phyloP scores from a whole-genome alignment of 805 yeast genomes.

The Hanseniaspora guilliermondii region DNA sequence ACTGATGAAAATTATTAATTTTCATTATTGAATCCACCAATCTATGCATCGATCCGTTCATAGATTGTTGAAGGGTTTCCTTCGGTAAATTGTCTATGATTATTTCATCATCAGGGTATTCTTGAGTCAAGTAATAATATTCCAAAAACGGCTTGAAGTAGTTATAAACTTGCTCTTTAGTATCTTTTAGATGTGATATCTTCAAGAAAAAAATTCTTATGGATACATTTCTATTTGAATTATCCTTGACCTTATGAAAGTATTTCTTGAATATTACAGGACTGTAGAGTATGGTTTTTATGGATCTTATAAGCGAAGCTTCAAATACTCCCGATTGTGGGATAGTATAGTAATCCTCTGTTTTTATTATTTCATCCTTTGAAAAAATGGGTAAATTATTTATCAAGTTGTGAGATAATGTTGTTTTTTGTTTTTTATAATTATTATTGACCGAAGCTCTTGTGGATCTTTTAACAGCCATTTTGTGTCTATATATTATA shows the following conservation, averaged over 20 bases:
- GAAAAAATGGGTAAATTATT: not conserved
- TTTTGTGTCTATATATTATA: not conserved
- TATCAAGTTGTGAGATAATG: not conserved
- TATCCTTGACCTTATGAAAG: slow-evolving; percentile 10
- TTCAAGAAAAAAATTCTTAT: slow-evolving; percentile 9
- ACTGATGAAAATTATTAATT: slow-evolving; percentile 47
- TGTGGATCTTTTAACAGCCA: not conserved
- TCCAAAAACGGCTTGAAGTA: not conserved
- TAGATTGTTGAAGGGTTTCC: slow-evolving; percentile 5
- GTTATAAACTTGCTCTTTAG: not conserved
- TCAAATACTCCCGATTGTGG: slow-evolving; percentile 12
- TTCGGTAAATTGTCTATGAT: slow-evolving; percentile 3
- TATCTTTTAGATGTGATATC: not conserved
- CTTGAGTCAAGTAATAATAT: not conserved
- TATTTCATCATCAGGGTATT: not conserved
- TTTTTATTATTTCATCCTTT: not conserved
- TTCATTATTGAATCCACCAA: slow-evolving; percentile 2
- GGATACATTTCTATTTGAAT: slow-evolving; percentile 2
- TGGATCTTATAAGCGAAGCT: slow-evolving; percentile 6
- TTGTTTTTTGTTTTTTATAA: not conserved
- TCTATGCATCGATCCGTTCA: slow-evolving; percentile 14
- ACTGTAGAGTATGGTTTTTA: not conserved
- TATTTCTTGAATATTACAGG: slow-evolving; percentile 12
- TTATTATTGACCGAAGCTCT: not conserved
- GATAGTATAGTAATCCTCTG: not conserved